Conservation (phyloP, 2,329 filamentous ascomycete species). For the Microsporum audouinii region DNA sequence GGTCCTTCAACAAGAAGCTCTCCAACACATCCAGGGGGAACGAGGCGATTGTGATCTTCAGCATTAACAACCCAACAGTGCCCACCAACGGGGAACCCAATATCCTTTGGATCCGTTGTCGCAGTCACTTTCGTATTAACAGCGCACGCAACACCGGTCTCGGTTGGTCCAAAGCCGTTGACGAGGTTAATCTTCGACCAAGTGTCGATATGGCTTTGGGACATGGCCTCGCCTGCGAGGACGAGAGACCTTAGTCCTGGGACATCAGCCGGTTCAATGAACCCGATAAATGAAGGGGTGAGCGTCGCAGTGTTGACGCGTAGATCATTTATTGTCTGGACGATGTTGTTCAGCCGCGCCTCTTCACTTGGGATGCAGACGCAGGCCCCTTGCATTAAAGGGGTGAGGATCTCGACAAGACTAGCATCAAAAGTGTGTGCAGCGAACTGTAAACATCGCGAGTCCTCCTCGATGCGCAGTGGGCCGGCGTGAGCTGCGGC, state of each 20-base stretch:
- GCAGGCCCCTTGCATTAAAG: slow-evolving; percentile 46
- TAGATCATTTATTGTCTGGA: slow-evolving; percentile 42
- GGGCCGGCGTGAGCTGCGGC: slow-evolving; percentile 43
- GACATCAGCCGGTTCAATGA: slow-evolving; percentile 35
- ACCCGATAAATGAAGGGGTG: slow-evolving; percentile 47
- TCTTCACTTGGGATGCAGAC: slow-evolving; percentile 46
- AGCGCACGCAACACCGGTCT: slow-evolving; percentile 28
- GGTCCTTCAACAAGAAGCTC: slow-evolving; percentile 36
- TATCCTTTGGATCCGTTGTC: slow-evolving; percentile 25
- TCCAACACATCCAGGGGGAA: slow-evolving; percentile 32
- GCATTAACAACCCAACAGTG: slow-evolving; percentile 32
- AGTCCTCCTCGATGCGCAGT: slow-evolving; percentile 39
- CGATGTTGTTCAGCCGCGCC: slow-evolving; percentile 40
- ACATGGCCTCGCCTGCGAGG: slow-evolving; percentile 41
- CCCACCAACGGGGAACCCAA: slow-evolving; percentile 26
- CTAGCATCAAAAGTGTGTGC: slow-evolving; percentile 47
- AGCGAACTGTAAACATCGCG: slow-evolving; percentile 48
- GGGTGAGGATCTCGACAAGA: slow-evolving; percentile 43
- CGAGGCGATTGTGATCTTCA: slow-evolving; percentile 28
- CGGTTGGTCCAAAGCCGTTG: slow-evolving; percentile 37
- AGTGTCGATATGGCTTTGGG: slow-evolving; percentile 28
- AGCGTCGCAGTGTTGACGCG: slow-evolving; percentile 45
- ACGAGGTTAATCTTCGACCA: slow-evolving; percentile 31
- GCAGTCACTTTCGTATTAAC: slow-evolving; percentile 25
- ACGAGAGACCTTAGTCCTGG: slow-evolving; percentile 33